Conservation (phyloP, 352 stramenopile species). For the Phytophthora chlamydospora region DNA sequence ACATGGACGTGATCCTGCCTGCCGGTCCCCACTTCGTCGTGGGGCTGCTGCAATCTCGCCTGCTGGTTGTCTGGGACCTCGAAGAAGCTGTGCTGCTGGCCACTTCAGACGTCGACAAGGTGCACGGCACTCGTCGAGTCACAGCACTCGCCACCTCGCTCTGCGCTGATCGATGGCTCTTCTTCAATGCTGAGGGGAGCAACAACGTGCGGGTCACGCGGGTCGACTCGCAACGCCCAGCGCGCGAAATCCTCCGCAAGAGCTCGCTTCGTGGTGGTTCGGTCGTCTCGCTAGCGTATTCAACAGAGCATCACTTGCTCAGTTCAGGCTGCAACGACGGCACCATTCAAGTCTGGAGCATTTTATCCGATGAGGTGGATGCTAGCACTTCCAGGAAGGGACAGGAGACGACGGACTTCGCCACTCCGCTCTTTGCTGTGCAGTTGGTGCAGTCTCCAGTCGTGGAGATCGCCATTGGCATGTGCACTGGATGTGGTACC, state of each 20-base stretch:
- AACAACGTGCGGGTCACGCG: conserved; percentile 71
- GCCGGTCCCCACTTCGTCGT: conserved; percentile 56
- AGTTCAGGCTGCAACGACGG: conserved; percentile 70
- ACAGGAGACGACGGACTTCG: conserved; percentile 30
- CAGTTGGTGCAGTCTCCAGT: conserved; percentile 50
- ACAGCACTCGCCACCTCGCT: conserved; percentile 58
- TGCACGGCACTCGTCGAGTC: conserved; percentile 56
- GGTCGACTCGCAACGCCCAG: conserved; percentile 51
- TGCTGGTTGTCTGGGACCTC: conserved; percentile 72
- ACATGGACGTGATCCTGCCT: conserved; percentile 57
- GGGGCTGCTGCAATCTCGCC: conserved; percentile 58
- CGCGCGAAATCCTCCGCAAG: conserved; percentile 80
- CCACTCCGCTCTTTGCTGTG: conserved; percentile 38
- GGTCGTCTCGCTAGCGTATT: conserved; percentile 61
- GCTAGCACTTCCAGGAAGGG: conserved; percentile 18
- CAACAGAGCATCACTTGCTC: conserved; percentile 54
- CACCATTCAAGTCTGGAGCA: conserved; percentile 66
- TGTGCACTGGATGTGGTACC: conserved; percentile 23
- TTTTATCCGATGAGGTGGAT: conserved; percentile 55
- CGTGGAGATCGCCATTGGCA: conserved; percentile 49
- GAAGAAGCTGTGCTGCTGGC: conserved; percentile 62
- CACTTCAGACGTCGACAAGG: conserved; percentile 67
- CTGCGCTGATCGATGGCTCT: conserved; percentile 65
- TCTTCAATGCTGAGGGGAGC: conserved; percentile 77
- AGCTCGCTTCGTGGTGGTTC: conserved; percentile 61